phyloP scores from a whole-genome alignment of 768 basidiomycete genomes.

The Botryobasidium botryosum region DNA sequence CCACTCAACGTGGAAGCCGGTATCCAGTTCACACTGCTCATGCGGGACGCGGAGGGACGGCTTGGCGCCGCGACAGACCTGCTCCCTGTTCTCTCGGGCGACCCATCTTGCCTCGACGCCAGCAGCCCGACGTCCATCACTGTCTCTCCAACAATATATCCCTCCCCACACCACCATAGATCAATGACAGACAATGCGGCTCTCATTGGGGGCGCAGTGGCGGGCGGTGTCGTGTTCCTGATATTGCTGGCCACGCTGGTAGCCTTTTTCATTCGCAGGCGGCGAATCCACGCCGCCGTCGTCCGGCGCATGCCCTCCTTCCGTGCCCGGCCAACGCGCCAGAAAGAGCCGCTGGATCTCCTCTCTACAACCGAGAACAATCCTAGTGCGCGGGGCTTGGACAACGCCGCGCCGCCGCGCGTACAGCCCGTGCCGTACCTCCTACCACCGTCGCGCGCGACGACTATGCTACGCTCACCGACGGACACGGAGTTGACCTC shows the following conservation, averaged over 20 bases:
- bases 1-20: constrained; percentile 6
- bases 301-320: no score
- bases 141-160: constrained; percentile 3
- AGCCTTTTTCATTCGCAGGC: neutral
- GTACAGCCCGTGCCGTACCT: no score
- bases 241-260: neutral
- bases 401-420: no score
- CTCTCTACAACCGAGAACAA: no score
- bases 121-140: constrained; percentile 5
- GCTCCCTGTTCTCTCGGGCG: constrained; percentile 1
- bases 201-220: neutral
- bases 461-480: no score
- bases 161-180: neutral
- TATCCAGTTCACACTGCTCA: constrained; percentile 2
- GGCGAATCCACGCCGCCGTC: no score
- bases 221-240: neutral
- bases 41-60: constrained; percentile 5
- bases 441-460: no score
- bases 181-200: neutral
- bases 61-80: constrained; percentile 7
- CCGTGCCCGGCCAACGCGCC: no score
- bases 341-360: no score
- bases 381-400: no score
- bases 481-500: no score
- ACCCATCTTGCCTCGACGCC: constrained; percentile 4